Evolutionary conservation across 2,329 filamentous ascomycete genomes (phyloP).

Genomic region (Lasiodiplodia gonubiensis): DNA sequence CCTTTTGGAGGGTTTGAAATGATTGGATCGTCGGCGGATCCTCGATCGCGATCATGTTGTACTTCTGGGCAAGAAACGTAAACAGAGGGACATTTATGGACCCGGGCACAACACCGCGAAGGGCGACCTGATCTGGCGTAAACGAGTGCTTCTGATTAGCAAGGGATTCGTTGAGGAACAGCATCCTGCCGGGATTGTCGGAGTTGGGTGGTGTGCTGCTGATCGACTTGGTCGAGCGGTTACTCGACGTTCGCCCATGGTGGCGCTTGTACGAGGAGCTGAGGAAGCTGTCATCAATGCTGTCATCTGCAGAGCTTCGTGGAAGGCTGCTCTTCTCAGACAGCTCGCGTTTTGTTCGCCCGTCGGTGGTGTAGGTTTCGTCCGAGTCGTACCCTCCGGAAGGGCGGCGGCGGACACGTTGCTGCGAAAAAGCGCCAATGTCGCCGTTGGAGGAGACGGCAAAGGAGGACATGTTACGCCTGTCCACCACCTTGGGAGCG

Average conservation of each 20-base stretch:
- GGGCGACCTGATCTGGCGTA: constrained; percentile 54
- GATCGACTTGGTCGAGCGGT: constrained; percentile 58
- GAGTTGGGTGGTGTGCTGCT: constrained; percentile 59
- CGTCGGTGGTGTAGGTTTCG: constrained; percentile 46
- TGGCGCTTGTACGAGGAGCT: constrained; percentile 54
- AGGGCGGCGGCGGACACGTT: constrained; percentile 51
- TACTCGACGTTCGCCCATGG: constrained; percentile 53
- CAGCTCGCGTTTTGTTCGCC: constrained; percentile 51
- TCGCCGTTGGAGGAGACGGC: constrained; percentile 64
- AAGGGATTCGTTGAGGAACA: constrained; percentile 59
- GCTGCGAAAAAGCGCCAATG: constrained; percentile 61
- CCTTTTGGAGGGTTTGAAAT: constrained; percentile 44
- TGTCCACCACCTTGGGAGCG: constrained; percentile 63
- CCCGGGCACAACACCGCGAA: constrained; percentile 57
- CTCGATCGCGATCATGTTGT: constrained; percentile 47
- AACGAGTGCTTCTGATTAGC: constrained; percentile 47
- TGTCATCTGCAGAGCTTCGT: constrained; percentile 62
- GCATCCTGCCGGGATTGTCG: constrained; percentile 53
- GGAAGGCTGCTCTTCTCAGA: constrained; percentile 55
- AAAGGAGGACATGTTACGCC: constrained; percentile 62
- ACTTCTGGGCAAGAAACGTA: constrained; percentile 52
- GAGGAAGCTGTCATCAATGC: constrained; percentile 62
- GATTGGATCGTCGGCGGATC: constrained; percentile 47
- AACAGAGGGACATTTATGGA: constrained; percentile 44
- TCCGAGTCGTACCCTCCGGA: constrained; percentile 47